A percentile compares a stretch with the other conserved stretches of the same genome.
Evolutionary conservation across 495 filamentous ascomycete species (phyloP).

Genomic region (Xylaria palmicola): DNA sequence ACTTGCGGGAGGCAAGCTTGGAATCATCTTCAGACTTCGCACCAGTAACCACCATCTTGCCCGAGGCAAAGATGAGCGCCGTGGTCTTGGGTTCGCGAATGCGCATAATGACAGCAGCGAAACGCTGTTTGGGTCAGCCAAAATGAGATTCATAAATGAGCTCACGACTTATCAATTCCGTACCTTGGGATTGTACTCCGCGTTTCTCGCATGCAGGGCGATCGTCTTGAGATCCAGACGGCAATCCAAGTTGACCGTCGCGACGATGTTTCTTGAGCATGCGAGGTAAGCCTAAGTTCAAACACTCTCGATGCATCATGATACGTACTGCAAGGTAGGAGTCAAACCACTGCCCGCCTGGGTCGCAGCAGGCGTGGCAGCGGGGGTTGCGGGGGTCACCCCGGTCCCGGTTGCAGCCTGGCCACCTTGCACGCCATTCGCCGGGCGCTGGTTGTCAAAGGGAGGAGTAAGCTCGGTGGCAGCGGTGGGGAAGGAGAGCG

Average conservation of each 20-base stretch:
- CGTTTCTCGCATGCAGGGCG: constrained; percentile 95
- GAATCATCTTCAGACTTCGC: constrained; percentile 98
- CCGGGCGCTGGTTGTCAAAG: constrained; percentile 40
- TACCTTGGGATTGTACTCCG: constrained; percentile 98
- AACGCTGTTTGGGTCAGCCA: constrained; percentile 73
- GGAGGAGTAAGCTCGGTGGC: constrained; percentile 79
- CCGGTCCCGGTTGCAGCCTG: constrained; percentile 65
- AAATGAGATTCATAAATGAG: constrained; percentile 39
- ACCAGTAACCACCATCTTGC: constrained; percentile 99
- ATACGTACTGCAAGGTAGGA: constrained; percentile 97
- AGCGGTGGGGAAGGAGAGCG: constrained; percentile 85
- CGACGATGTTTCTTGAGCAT: constrained; percentile 94
- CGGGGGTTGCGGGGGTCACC: constrained; percentile 93
- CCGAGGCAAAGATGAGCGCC: constrained; percentile 93
- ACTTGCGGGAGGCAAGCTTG: constrained; percentile 94
- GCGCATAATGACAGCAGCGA: constrained; percentile 99
- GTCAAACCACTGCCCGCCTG: constrained; percentile 86
- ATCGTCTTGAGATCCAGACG: constrained; percentile 99
- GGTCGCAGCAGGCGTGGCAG: constrained; percentile 83
- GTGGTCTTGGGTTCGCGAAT: constrained; percentile 99
- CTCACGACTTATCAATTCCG: constrained; percentile 20
- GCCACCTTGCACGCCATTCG: constrained; percentile 55
- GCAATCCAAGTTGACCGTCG: constrained; percentile 98
- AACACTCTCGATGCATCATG: constrained; percentile 24
- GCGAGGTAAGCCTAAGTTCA: constrained; percentile 59